phyloP scores from a whole-genome alignment of 2,329 filamentous ascomycete genomes.

The Pseudocercospora cruenta region DNA sequence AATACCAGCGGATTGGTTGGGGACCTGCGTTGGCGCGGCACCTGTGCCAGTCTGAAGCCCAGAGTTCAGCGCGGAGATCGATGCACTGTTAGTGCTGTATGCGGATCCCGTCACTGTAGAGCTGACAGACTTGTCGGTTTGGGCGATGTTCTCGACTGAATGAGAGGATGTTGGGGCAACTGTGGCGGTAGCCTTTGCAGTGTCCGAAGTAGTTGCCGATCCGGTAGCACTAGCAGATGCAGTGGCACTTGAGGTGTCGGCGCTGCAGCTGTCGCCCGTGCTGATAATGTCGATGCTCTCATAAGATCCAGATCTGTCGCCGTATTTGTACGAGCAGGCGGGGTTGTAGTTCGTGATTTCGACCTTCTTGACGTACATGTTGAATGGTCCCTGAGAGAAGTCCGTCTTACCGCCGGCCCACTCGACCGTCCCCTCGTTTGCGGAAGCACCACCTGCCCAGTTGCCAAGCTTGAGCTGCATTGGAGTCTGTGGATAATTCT shows the following conservation, averaged over 20 bases:
- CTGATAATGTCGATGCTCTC: constrained; percentile 52
- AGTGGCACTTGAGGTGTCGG: constrained; percentile 22
- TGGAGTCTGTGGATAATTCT: constrained; percentile 79
- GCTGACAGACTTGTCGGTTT: constrained; percentile 27
- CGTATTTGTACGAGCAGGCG: constrained; percentile 54
- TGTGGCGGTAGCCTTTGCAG: constrained; percentile 27
- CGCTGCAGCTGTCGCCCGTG: constrained; percentile 37
- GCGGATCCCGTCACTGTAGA: constrained; percentile 31
- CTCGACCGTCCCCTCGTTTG: constrained; percentile 60
- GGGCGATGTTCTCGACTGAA: constrained; percentile 29
- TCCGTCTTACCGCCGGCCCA: constrained; percentile 68
- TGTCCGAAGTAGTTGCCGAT: constrained; percentile 12
- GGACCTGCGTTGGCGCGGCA: constrained; percentile 22
- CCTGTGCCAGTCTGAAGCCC: constrained; percentile 16
- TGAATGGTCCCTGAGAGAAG: constrained; percentile 53
- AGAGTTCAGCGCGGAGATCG: constrained; percentile 31
- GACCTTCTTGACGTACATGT: constrained; percentile 56
- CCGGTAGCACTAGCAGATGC: constrained; percentile 14
- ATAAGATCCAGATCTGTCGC: constrained; percentile 52
- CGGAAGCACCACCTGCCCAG: constrained; percentile 54
- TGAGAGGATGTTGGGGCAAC: constrained; percentile 35
- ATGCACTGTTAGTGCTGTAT: constrained; percentile 33
- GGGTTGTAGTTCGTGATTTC: constrained; percentile 58
- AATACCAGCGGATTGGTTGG: constrained; percentile 13
- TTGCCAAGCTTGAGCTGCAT: constrained; percentile 64